These are phyloP conservation scores for Flaveria bidentis DNA, from an alignment of 129 eudicot species.

Conservation along the genomic window DNA sequence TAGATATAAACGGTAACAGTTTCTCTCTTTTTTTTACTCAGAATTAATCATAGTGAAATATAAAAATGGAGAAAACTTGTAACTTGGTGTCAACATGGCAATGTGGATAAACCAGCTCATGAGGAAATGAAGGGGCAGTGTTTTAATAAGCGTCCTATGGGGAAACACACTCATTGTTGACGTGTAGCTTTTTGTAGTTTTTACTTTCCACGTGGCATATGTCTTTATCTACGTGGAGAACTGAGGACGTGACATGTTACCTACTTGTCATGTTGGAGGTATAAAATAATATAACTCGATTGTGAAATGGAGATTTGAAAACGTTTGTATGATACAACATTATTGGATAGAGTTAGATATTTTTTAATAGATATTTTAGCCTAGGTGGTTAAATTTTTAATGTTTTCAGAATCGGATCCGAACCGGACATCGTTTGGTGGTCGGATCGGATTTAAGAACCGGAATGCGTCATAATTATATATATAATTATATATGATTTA, in stretches of 20 bases:
- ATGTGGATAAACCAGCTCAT: constrained; percentile 14
- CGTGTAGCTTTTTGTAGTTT: neutral
- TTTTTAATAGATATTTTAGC: neutral
- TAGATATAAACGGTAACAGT: no score
- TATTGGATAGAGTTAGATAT: neutral
- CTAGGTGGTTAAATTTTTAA: no score
- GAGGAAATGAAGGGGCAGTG: neutral
- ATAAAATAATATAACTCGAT: no score
- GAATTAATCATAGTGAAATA: no score
- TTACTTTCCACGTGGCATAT: neutral
- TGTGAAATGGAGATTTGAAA: neutral
- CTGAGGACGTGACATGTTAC: neutral
- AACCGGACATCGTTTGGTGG: no score
- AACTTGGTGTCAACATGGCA: neutral
- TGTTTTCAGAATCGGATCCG: no score
- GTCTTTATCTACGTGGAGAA: neutral
- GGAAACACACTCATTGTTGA: neutral
- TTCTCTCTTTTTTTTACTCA: no score
- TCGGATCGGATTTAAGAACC: no score
- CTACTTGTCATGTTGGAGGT: neutral
- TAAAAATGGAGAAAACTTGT: no score
- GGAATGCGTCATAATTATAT: no score
- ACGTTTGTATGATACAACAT: neutral
- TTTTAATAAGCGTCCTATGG: neutral
- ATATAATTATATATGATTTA: no score